Percentiles rank a stretch among this genome's conserved stretches.
These are phyloP conservation scores for Candida ortonii DNA, from an alignment of 805 yeast genomes.

Conservation along the genomic window DNA sequence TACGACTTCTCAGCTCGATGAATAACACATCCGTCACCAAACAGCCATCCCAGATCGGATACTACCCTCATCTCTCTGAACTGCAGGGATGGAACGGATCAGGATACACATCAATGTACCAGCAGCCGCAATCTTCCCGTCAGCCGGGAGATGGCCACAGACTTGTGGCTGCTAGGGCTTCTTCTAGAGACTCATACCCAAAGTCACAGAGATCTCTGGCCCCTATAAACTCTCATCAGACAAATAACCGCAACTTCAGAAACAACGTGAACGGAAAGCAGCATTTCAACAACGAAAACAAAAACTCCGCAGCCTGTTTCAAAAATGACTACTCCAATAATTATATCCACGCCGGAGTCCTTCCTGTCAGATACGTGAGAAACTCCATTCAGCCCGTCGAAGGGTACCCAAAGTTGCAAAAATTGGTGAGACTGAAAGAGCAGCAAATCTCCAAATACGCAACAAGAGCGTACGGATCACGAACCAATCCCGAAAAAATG, in stretches of 20 bases:
- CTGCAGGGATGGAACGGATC: constrained; percentile 12
- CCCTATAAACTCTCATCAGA: constrained; percentile 12
- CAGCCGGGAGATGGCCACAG: constrained; percentile 26
- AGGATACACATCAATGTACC: constrained; percentile 5
- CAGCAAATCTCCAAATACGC: constrained; percentile 53
- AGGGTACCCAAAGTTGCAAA: constrained; percentile 84
- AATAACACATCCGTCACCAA: constrained; percentile 13
- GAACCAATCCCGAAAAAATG: constrained; percentile 52
- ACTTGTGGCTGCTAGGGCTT: constrained; percentile 22
- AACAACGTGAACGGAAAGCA: constrained; percentile 9
- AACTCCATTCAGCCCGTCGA: constrained; percentile 65
- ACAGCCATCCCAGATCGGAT: constrained; percentile 5
- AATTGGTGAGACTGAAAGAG: constrained; percentile 61
- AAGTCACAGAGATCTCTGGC: constrained; percentile 10
- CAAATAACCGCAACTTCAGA: constrained; percentile 7
- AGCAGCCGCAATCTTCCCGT: constrained; percentile 7
- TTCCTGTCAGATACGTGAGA: constrained; percentile 63
- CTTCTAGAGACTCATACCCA: constrained; percentile 17
- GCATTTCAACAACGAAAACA: constrained; percentile 11
- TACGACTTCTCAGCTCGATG: no score
- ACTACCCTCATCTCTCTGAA: constrained; percentile 5
- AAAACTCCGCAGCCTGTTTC: constrained; percentile 20
- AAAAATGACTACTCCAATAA: constrained; percentile 75
- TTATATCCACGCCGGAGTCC: constrained; percentile 57
- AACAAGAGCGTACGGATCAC: constrained; percentile 62